Evolutionary conservation across 331 rosid species (phyloP).

Genomic region (Pyrus hybrid): DNA sequence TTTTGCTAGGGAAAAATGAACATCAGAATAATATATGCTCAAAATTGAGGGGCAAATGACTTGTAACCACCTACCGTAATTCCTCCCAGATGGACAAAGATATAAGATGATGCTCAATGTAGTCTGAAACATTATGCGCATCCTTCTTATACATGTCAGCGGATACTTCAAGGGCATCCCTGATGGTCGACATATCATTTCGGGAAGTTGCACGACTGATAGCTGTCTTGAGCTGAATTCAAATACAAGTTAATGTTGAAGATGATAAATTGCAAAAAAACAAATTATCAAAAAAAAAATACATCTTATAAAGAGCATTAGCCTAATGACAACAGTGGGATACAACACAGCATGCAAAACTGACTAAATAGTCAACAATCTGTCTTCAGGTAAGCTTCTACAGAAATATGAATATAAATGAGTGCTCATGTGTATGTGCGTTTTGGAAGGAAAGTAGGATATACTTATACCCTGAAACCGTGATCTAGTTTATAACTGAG

Average conservation of each 20-base stretch:
- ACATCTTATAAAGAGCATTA: background rate
- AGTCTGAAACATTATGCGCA: slow-evolving; percentile 71
- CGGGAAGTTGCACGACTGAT: slow-evolving; percentile 87
- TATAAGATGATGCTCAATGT: slow-evolving; percentile 88
- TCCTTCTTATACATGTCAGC: slow-evolving; percentile 93
- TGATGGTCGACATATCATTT: slow-evolving; percentile 68
- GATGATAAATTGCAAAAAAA: background rate
- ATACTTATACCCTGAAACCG: background rate
- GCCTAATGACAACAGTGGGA: background rate
- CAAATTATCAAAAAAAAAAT: background rate
- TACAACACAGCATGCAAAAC: background rate
- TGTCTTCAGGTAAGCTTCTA: background rate
- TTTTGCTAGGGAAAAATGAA: background rate
- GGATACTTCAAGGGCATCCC: slow-evolving; percentile 99
- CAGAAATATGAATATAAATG: background rate
- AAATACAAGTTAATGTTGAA: slow-evolving; percentile 11
- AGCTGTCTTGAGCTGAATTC: slow-evolving; percentile 86
- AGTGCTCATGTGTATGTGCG: background rate
- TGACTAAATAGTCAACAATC: background rate
- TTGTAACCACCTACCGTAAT: slow-evolving; percentile 49
- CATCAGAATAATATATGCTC: background rate
- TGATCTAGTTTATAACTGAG: background rate
- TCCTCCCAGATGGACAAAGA: slow-evolving; percentile 97
- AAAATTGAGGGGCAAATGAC: background rate
- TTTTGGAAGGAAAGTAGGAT: background rate